phyloP scores from a whole-genome alignment of 371 early-diverging fungal genomes.

The Mortierella sp. region DNA sequence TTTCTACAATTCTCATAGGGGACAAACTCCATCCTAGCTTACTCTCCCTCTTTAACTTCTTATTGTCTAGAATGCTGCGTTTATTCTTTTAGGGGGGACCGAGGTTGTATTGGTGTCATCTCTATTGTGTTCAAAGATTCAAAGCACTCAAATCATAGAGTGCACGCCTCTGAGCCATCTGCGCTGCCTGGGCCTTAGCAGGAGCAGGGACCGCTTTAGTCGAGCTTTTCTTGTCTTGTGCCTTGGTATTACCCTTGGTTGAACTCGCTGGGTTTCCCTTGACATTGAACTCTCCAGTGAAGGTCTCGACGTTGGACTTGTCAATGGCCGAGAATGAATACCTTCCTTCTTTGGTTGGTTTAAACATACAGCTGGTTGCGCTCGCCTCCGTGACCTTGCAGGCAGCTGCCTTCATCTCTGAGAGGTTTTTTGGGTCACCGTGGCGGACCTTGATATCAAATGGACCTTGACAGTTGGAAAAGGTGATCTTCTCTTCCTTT shows the following conservation, averaged over 20 bases:
- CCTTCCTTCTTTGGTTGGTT: conserved; percentile 7
- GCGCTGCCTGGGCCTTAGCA: conserved; percentile 2
- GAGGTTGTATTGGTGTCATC: no score
- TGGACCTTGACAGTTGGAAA: conserved; percentile 12
- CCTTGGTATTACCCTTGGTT: no score
- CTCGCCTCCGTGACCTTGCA: conserved; percentile 12
- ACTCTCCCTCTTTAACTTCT: no score
- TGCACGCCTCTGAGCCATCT: conserved; percentile 6
- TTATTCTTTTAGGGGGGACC: no score
- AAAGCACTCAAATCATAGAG: conserved; percentile 9
- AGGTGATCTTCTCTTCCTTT: conserved; percentile 3
- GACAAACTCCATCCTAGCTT: no score
- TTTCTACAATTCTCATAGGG: no score
- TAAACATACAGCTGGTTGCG: conserved; percentile 14
- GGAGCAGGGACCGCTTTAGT: neutral
- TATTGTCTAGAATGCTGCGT: no score
- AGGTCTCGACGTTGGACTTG: neutral
- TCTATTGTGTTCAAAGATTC: no score
- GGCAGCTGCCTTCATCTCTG: neutral
- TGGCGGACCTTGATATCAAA: conserved; percentile 18
- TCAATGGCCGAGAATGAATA: conserved; percentile 24
- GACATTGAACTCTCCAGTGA: neutral
- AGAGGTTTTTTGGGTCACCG: conserved; percentile 2
- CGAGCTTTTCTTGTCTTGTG: neutral
- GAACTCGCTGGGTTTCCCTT: neutral